Evolutionary conservation across 805 yeast genomes (phyloP), one percentile per base, ranked within the genome.

Genomic region (Zygoascus tannicola): DNA sequence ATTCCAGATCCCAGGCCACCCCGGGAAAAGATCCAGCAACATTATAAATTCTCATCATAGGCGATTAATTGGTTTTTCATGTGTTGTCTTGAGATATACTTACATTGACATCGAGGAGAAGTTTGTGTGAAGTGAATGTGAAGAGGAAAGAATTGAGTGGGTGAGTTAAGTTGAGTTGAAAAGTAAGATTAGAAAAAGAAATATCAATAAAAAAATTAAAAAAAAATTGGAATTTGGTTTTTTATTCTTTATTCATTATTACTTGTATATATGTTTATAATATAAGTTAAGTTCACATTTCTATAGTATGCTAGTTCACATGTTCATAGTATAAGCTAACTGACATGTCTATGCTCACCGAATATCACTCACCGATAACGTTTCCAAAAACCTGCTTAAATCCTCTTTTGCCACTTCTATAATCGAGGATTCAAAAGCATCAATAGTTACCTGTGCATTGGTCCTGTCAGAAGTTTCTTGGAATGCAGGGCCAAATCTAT

Each of bases 341-440:
- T n/a, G n/a, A n/a, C n/a, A n/a, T n/a, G n/a, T n/a, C n/a, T n/a
- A n/a, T n/a, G n/a, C 30, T 26, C 30, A 26, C 10, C 30, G 30
- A 26, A 47, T 37, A 2, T 88, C 88, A 66, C 87, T 81, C 40
- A 82, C 60, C 8, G 95, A 85, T 49, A 90, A 66, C 46, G 78
- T 76, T 59, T 92, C 97, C 48, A 92, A 64, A 57, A 92, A 92
- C 40, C 95, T 85, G 3, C 86, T 70, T 50, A 92, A 67, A 59
- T 92, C 98, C 40, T 88, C 95, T 56, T 80, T 81, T 47, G 85
- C 67, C 35, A 92, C 80, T 64, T 92, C 97, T 36, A 92, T 86
- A 19, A 92, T 85, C 2, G 97, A 79, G 50, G 94, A 84, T 59
- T 92, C 97, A 64, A 92, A 92, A 56, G 95, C 86, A 60, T 92